Evolutionary conservation across 352 stramenopile species (phyloP).

Genomic region (Plasmopara muralis): DNA sequence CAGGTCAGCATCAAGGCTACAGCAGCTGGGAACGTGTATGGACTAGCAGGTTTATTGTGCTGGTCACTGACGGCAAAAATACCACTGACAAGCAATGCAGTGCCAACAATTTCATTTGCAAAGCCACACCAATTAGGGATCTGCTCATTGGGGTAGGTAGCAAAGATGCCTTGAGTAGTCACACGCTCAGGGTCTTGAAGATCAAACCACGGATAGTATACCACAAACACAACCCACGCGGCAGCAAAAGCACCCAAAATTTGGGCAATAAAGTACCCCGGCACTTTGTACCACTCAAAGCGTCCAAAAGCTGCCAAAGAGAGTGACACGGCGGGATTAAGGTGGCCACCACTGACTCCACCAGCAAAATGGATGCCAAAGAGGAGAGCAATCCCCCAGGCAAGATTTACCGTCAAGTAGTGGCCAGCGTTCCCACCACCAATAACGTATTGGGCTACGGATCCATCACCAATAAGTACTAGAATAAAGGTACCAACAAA

Average conservation of each 20-base stretch:
- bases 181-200: conserved; percentile 31
- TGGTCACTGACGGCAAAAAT: conserved; percentile 43
- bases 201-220: conserved; percentile 58
- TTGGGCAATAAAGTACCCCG: conserved; percentile 44
- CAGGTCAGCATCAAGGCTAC: conserved; percentile 30
- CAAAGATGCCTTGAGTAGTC: conserved; percentile 42
- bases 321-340: conserved; percentile 60
- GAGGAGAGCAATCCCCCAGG: conserved; percentile 56
- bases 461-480: conserved; percentile 50
- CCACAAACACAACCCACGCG: conserved; percentile 38
- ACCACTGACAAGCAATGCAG: conserved; percentile 33
- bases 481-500: conserved; percentile 63
- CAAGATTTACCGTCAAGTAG: conserved; percentile 46
- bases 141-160: conserved; percentile 36
- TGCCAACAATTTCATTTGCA: conserved; percentile 37
- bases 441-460: conserved; percentile 50
- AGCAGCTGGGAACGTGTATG: conserved; percentile 29
- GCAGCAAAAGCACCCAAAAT: conserved; percentile 38
- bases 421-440: conserved; percentile 37
- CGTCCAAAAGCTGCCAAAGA: conserved; percentile 43
- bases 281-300: conserved; percentile 49
- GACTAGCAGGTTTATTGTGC: conserved; percentile 37
- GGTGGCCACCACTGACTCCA: conserved; percentile 48
- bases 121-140: conserved; percentile 37
- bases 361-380: conserved; percentile 53